Evolutionary conservation across 352 stramenopile genomes (phyloP).

Genomic region (Pythium aristosporum): DNA sequence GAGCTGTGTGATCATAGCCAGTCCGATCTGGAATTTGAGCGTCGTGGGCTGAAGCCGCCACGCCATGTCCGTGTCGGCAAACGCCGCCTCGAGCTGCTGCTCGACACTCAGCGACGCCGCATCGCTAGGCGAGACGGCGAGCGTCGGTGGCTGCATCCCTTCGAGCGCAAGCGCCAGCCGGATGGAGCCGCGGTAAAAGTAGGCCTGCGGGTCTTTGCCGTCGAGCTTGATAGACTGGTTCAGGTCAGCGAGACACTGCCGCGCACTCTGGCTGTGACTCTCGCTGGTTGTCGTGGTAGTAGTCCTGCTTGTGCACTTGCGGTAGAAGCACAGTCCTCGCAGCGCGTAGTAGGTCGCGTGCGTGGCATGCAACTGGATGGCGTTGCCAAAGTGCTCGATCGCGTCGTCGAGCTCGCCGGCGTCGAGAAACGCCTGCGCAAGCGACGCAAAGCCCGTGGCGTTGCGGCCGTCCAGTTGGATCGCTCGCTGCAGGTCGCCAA

Average conservation of each 20-base stretch:
- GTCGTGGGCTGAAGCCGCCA: constrained; percentile 45
- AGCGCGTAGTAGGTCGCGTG: constrained; percentile 66
- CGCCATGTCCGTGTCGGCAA: constrained; percentile 80
- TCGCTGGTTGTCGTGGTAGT: background rate
- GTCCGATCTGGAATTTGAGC: constrained; percentile 56
- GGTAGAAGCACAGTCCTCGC: constrained; percentile 69
- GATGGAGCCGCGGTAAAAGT: constrained; percentile 75
- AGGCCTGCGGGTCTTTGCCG: constrained; percentile 66
- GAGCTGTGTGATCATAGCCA: constrained; percentile 79
- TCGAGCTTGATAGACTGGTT: constrained; percentile 75
- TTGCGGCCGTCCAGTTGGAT: constrained; percentile 76
- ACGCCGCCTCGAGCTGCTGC: constrained; percentile 69
- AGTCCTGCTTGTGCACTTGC: constrained; percentile 31
- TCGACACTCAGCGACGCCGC: constrained; percentile 25
- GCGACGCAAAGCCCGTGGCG: constrained; percentile 47
- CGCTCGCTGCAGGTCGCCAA: constrained; percentile 66
- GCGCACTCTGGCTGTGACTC: constrained; percentile 34
- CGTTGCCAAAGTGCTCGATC: constrained; percentile 56
- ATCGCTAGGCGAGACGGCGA: background rate
- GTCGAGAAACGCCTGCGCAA: constrained; percentile 72
- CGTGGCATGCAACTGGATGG: constrained; percentile 61
- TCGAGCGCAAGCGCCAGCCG: constrained; percentile 63
- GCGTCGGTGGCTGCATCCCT: constrained; percentile 19
- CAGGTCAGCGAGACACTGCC: constrained; percentile 62
- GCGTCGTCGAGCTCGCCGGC: constrained; percentile 49